Evolutionary conservation across 306 rosid genomes (phyloP).

Genomic region (Purshia tridentata): DNA sequence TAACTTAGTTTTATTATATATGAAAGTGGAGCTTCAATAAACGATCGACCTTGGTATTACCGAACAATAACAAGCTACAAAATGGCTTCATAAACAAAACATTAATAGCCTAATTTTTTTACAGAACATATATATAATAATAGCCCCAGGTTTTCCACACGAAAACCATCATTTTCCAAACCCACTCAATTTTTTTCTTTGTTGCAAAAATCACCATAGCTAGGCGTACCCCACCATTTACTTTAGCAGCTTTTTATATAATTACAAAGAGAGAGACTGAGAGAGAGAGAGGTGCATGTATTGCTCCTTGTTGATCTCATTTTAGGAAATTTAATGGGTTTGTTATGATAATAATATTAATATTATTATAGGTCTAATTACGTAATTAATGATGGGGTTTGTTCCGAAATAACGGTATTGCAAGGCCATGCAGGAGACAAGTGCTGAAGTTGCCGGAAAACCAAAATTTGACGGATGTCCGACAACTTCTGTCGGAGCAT

Average conservation of each 20-base stretch:
- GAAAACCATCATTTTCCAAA: slow-evolving; percentile 44
- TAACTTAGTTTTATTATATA: not conserved
- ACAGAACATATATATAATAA: slow-evolving; percentile 30
- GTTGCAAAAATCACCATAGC: slow-evolving; percentile 19
- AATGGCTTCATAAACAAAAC: slow-evolving; percentile 25
- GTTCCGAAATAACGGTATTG: slow-evolving; percentile 43
- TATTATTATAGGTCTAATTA: slow-evolving; percentile 15
- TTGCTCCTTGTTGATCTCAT: slow-evolving; percentile 10
- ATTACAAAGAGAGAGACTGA: not conserved
- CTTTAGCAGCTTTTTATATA: slow-evolving; percentile 35
- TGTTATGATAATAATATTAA: slow-evolving; percentile 14
- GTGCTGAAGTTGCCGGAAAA: slow-evolving; percentile 48
- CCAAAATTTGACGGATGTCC: slow-evolving; percentile 49
- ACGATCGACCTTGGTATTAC: not conserved
- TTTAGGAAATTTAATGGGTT: slow-evolving; percentile 25
- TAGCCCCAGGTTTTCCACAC: slow-evolving; percentile 31
- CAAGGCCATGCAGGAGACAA: slow-evolving; percentile 58
- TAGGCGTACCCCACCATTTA: slow-evolving; percentile 31
- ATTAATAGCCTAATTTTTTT: slow-evolving; percentile 22
- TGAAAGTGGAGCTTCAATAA: not conserved
- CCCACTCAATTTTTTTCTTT: slow-evolving; percentile 23
- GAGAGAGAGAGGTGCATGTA: slow-evolving; percentile 15
- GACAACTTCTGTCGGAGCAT: slow-evolving; percentile 51
- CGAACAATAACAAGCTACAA: slow-evolving; percentile 13
- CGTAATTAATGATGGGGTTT: slow-evolving; percentile 35